Conservation (phyloP, 2,329 filamentous ascomycete species). For the Pseudogymnoascus sp. region DNA sequence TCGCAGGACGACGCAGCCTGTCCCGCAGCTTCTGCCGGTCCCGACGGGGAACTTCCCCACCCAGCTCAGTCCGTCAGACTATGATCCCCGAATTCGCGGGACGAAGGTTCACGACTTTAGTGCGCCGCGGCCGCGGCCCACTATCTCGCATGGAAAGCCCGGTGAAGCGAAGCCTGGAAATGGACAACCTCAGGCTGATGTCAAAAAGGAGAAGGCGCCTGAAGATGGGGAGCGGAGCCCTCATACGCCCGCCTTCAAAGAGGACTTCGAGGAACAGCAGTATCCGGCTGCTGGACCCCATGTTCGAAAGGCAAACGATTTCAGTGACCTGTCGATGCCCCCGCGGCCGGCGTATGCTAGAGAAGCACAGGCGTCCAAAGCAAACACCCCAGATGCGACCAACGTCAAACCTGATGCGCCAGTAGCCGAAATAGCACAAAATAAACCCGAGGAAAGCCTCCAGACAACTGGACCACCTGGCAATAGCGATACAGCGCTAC, state of each 20-base stretch:
- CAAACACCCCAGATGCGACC: conserved; percentile 3
- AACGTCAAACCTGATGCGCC: not conserved
- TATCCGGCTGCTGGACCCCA: conserved; percentile 28
- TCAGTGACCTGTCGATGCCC: conserved; percentile 22
- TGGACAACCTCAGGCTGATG: not conserved
- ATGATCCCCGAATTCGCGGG: conserved; percentile 57
- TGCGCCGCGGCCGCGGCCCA: conserved; percentile 44
- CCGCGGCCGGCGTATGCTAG: conserved; percentile 24
- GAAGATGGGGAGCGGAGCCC: conserved; percentile 7
- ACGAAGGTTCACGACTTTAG: conserved; percentile 60
- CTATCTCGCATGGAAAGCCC: conserved; percentile 24
- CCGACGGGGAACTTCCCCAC: conserved; percentile 24
- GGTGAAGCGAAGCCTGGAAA: not conserved
- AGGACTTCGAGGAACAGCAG: conserved; percentile 45
- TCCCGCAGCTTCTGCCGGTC: conserved; percentile 21
- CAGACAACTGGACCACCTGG: not conserved
- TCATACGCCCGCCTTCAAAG: conserved; percentile 46
- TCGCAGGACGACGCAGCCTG: conserved; percentile 26
- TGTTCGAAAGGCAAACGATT: conserved; percentile 26
- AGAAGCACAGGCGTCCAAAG: conserved; percentile 16
- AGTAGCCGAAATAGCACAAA: conserved; percentile 13
- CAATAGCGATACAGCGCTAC: not conserved
- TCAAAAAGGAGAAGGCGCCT: conserved; percentile 10
- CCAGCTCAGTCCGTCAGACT: conserved; percentile 25
- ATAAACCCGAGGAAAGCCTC: conserved; percentile 15